A percentile compares a stretch with the other conserved stretches of the same genome.
phyloP scores from a whole-genome alignment of 2,329 filamentous ascomycete genomes.

The Aureobasidium leucospermi region DNA sequence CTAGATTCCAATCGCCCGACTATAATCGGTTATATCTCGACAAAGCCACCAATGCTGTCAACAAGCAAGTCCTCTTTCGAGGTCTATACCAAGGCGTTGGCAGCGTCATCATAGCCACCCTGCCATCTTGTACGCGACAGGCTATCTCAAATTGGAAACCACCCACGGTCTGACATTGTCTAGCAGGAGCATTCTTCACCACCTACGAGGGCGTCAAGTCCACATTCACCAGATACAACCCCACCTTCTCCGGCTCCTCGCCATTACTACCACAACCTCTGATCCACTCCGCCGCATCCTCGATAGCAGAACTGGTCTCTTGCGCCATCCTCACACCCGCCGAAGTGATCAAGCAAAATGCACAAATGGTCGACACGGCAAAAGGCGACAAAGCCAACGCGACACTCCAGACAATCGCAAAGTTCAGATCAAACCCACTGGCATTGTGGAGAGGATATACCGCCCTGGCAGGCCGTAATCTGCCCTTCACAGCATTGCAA shows the following conservation, averaged over 20 bases:
- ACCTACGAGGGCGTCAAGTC: conserved; percentile 75
- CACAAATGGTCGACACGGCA: conserved; percentile 62
- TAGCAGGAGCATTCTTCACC: conserved; percentile 81
- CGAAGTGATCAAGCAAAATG: conserved; percentile 89
- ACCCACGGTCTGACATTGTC: too few species aligned
- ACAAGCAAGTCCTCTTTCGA: conserved; percentile 52
- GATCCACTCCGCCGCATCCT: conserved; percentile 67
- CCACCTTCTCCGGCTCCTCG: conserved; percentile 32
- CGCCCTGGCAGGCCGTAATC: conserved; percentile 70
- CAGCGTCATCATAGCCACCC: conserved; percentile 73
- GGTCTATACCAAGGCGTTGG: conserved; percentile 84
- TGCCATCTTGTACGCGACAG: too few species aligned
- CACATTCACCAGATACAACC: conserved; percentile 47
- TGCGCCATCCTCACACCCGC: conserved; percentile 82
- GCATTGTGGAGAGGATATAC: conserved; percentile 65
- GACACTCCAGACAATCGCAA: conserved; percentile 49
- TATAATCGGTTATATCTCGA: conserved; percentile 61
- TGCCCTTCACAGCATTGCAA: conserved; percentile 82
- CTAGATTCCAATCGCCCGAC: conserved; percentile 70
- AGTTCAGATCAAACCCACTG: conserved; percentile 50
- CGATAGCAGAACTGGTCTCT: conserved; percentile 71
- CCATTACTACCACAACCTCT: conserved; percentile 56
- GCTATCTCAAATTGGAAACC: too few species aligned
- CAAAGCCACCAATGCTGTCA: conserved; percentile 47
- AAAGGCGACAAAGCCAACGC: conserved; percentile 36